These are phyloP conservation scores for Cichorium intybus DNA, from an alignment of 140 eudicot genomes.

Conservation along the genomic window DNA sequence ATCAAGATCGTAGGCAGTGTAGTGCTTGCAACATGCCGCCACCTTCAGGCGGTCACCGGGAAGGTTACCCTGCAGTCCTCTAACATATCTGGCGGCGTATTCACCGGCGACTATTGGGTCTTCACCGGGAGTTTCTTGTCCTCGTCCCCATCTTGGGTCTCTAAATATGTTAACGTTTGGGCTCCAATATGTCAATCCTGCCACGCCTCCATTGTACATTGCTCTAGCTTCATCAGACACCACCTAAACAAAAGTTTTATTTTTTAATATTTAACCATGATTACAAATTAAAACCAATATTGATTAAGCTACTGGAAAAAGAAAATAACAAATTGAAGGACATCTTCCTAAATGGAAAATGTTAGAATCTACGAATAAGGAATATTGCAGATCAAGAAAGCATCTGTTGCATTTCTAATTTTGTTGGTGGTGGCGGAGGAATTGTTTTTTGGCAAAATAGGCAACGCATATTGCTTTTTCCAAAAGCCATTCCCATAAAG, in stretches of 20 bases:
- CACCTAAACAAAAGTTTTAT: conserved; percentile 35
- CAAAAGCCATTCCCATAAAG: conserved; percentile 19
- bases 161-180: conserved; percentile 61
- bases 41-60: conserved; percentile 55
- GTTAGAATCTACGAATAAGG: not conserved
- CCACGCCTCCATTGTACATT: conserved; percentile 65
- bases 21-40: conserved; percentile 72
- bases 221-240: conserved; percentile 77
- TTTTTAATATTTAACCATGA: too few relatives aligned
- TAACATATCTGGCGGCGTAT: conserved; percentile 55
- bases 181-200: conserved; percentile 66
- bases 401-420: conserved; percentile 4
- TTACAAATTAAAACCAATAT: too few relatives aligned
- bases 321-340: too few relatives aligned
- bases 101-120: conserved; percentile 63
- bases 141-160: conserved; percentile 78
- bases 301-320: too few relatives aligned
- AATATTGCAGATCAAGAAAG: too few relatives aligned
- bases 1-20: conserved; percentile 68
- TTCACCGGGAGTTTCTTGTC: conserved; percentile 74
- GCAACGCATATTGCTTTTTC: conserved; percentile 28
- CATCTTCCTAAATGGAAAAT: not conserved
- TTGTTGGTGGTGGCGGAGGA: conserved; percentile 18
- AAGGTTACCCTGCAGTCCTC: conserved; percentile 55
- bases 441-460: conserved; percentile 11